Conservation (phyloP, 495 filamentous ascomycete species). For the Lasiosphaeriaceae sp. region DNA sequence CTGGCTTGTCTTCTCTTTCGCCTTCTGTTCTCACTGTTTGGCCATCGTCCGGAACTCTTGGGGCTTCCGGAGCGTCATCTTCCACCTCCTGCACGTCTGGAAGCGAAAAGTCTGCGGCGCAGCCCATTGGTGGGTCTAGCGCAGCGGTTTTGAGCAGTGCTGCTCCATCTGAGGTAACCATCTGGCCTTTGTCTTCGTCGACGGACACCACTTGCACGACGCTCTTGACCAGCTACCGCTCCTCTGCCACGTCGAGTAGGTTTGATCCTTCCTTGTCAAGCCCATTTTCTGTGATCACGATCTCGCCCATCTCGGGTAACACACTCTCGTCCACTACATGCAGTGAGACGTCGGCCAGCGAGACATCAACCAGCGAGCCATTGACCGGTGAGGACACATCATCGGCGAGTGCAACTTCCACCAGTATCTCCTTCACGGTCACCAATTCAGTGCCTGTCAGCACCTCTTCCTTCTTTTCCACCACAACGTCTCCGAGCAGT, state of each 20-base stretch:
- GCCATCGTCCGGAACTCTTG: not conserved
- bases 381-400: not conserved
- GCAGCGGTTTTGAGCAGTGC: not conserved
- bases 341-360: not conserved
- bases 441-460: no score
- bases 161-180: slow-evolving; percentile 14
- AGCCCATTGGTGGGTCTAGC: not conserved
- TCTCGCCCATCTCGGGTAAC: not conserved
- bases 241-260: not conserved
- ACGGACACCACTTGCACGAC: slow-evolving; percentile 14
- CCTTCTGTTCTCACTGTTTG: slow-evolving; percentile 14
- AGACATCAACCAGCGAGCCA: not conserved
- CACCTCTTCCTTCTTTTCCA: no score
- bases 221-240: slow-evolving; percentile 8
- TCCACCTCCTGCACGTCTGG: slow-evolving; percentile 9
- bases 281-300: not conserved
- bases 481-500: no score
- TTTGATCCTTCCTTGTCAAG: not conserved
- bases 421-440: no score
- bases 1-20: not conserved
- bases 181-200: slow-evolving; percentile 11
- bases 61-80: not conserved
- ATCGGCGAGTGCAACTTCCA: not conserved
- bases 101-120: not conserved
- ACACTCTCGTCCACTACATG: slow-evolving; percentile 1